Percentiles rank a stretch among this genome's conserved stretches.
Evolutionary conservation across 306 rosid genomes (phyloP).

Genomic region (Quillaja saponaria): DNA sequence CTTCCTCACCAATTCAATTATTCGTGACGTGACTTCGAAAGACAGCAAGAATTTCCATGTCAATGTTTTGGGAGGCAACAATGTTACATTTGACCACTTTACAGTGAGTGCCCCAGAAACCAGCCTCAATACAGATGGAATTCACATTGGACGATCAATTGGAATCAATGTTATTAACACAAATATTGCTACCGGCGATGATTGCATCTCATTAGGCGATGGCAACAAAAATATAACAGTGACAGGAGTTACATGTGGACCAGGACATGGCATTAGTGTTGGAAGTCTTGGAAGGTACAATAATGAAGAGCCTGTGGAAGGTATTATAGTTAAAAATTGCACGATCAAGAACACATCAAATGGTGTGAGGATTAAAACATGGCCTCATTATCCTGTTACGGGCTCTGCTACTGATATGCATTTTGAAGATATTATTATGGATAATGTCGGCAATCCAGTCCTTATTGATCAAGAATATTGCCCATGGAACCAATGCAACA

Average conservation of each 20-base stretch:
- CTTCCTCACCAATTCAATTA: constrained; percentile 31
- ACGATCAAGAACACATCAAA: constrained; percentile 29
- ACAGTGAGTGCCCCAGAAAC: constrained; percentile 33
- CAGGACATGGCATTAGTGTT: constrained; percentile 54
- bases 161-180: constrained; percentile 34
- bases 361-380: constrained; percentile 58
- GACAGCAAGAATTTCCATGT: constrained; percentile 47
- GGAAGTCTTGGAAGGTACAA: constrained; percentile 46
- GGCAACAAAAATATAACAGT: constrained; percentile 32
- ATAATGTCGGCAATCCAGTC: constrained; percentile 37
- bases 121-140: constrained; percentile 53
- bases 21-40: constrained; percentile 28
- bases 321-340: constrained; percentile 35
- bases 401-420: constrained; percentile 26
- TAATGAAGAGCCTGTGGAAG: constrained; percentile 25
- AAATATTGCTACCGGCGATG: constrained; percentile 45
- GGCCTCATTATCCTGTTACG: constrained; percentile 24
- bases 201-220: constrained; percentile 55
- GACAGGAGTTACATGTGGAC: constrained; percentile 39
- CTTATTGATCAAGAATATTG: constrained; percentile 58
- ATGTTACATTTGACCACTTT: constrained; percentile 34
- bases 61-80: constrained; percentile 32
- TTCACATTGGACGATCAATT: constrained; percentile 47
- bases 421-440: constrained; percentile 45
- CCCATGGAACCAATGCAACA: constrained; percentile 45